A percentile compares a stretch with the other conserved stretches of the same genome.
Evolutionary conservation across 345 rosid species (phyloP).

Genomic region (Raphanus sativus): DNA sequence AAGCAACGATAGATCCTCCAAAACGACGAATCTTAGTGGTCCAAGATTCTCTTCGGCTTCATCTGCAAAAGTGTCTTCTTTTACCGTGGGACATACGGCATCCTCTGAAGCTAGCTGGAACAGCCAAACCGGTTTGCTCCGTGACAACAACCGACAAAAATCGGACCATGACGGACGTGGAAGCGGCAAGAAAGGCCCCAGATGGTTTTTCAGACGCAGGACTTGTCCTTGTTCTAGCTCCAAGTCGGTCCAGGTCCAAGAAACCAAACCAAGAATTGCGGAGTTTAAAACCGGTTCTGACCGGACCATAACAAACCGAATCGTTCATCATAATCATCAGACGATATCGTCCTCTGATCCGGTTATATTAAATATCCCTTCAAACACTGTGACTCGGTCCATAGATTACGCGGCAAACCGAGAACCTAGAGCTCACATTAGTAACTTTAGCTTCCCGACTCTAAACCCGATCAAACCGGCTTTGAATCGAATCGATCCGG

Average conservation of each 20-base stretch:
- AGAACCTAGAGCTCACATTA: conserved; percentile 14
- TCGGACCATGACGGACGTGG: conserved; percentile 19
- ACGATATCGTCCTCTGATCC: conserved; percentile 32
- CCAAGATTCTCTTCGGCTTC: conserved; percentile 64
- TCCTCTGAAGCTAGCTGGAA: conserved; percentile 95
- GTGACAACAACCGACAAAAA: conserved; percentile 26
- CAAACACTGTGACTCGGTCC: conserved; percentile 24
- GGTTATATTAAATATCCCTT: conserved; percentile 29
- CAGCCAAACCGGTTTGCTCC: conserved; percentile 72
- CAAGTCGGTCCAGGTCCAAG: conserved; percentile 78
- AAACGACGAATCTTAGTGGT: conserved; percentile 28
- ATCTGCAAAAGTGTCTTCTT: conserved; percentile 52
- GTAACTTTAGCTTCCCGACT: conserved; percentile 27
- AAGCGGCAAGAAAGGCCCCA: conserved; percentile 54
- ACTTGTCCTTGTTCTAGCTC: conserved; percentile 67
- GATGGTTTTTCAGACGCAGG: conserved; percentile 56
- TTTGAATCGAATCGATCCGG: not conserved
- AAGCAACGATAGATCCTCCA: conserved; percentile 39
- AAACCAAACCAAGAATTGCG: conserved; percentile 29
- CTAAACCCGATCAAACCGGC: not conserved
- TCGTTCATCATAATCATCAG: conserved; percentile 27
- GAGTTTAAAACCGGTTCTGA: conserved; percentile 35
- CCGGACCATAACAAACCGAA: conserved; percentile 1
- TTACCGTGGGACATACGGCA: conserved; percentile 55
- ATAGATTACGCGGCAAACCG: not conserved